Evolutionary conservation across 1,139 yeast genomes (phyloP).

Genomic region (Geotrichum fermentans): DNA sequence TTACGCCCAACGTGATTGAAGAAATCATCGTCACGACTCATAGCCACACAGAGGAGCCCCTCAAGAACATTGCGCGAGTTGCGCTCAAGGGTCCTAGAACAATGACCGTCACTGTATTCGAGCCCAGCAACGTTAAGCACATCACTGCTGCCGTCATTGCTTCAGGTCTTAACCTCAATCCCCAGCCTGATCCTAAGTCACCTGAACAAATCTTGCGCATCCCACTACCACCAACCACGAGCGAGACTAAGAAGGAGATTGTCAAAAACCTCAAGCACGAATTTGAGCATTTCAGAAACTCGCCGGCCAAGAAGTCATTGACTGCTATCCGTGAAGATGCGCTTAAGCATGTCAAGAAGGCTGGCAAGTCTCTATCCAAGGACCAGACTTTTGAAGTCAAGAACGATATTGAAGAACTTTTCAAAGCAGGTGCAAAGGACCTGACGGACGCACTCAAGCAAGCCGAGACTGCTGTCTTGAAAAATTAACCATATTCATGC

Average conservation of each 20-base stretch:
- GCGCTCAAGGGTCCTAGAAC: slow-evolving; percentile 64
- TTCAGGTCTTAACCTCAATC: slow-evolving; percentile 68
- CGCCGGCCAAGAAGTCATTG: slow-evolving; percentile 50
- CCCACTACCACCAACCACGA: slow-evolving; percentile 69
- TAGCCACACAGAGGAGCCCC: slow-evolving; percentile 44
- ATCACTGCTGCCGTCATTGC: slow-evolving; percentile 66
- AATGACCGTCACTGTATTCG: slow-evolving; percentile 73
- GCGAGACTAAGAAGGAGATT: slow-evolving; percentile 58
- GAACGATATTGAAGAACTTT: slow-evolving; percentile 60
- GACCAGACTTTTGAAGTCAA: slow-evolving; percentile 43
- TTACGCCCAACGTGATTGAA: slow-evolving; percentile 65
- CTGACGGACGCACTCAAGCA: slow-evolving; percentile 52
- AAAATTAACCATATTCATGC: too few relatives aligned
- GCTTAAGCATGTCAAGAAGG: slow-evolving; percentile 56
- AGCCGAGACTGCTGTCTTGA: slow-evolving; percentile 17
- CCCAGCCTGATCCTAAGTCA: slow-evolving; percentile 60
- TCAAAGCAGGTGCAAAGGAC: slow-evolving; percentile 58
- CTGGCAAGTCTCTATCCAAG: slow-evolving; percentile 48
- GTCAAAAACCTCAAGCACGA: slow-evolving; percentile 55
- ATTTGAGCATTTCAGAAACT: slow-evolving; percentile 60
- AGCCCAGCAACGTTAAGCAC: slow-evolving; percentile 64
- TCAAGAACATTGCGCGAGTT: slow-evolving; percentile 71
- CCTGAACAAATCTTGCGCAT: slow-evolving; percentile 71
- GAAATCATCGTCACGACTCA: slow-evolving; percentile 47
- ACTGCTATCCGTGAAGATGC: slow-evolving; percentile 58